Percentiles rank a stretch among this genome's conserved stretches.
Evolutionary conservation across 1,139 yeast species (phyloP).

Genomic region (Candida neerlandica): DNA sequence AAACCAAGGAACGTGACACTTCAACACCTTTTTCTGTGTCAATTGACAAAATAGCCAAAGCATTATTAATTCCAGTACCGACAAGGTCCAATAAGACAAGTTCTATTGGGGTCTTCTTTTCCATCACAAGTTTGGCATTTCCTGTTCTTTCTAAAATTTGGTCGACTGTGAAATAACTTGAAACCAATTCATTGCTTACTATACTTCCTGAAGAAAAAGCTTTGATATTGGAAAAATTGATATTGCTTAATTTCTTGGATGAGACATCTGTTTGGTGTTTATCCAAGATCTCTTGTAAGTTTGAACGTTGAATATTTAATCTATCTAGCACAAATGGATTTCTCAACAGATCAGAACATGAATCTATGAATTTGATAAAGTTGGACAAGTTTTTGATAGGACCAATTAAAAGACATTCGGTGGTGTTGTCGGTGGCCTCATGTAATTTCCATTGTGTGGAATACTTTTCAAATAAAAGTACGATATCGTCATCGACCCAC

Average conservation of each 20-base stretch:
- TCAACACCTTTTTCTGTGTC: slow-evolving; percentile 13
- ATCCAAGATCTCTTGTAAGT: slow-evolving; percentile 24
- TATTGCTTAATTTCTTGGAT: slow-evolving; percentile 30
- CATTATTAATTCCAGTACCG: slow-evolving; percentile 28
- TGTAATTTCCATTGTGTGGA: slow-evolving; percentile 16
- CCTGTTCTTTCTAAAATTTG: slow-evolving; percentile 42
- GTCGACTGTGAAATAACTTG: slow-evolving; percentile 41
- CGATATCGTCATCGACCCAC: slow-evolving; percentile 40
- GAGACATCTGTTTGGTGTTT: slow-evolving; percentile 20
- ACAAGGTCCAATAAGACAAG: slow-evolving; percentile 34
- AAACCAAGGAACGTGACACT: slow-evolving; percentile 33
- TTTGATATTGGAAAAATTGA: slow-evolving; percentile 39
- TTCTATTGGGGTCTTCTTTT: slow-evolving; percentile 27
- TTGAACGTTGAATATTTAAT: slow-evolving; percentile 21
- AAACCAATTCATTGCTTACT: slow-evolving; percentile 23
- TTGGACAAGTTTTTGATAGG: slow-evolving; percentile 38
- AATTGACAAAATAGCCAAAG: slow-evolving; percentile 41
- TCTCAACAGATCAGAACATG: slow-evolving; percentile 26
- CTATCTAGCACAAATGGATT: slow-evolving; percentile 47
- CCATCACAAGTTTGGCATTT: slow-evolving; percentile 8
- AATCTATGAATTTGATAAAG: slow-evolving; percentile 34
- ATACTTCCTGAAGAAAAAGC: slow-evolving; percentile 24
- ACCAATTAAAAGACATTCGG: slow-evolving; percentile 24
- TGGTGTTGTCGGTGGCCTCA: slow-evolving; percentile 16
- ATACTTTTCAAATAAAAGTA: slow-evolving; percentile 38